Evolutionary conservation across 345 rosid species (phyloP), one percentile per base, ranked within the genome.

Genomic region (Linum usitatissimum): DNA sequence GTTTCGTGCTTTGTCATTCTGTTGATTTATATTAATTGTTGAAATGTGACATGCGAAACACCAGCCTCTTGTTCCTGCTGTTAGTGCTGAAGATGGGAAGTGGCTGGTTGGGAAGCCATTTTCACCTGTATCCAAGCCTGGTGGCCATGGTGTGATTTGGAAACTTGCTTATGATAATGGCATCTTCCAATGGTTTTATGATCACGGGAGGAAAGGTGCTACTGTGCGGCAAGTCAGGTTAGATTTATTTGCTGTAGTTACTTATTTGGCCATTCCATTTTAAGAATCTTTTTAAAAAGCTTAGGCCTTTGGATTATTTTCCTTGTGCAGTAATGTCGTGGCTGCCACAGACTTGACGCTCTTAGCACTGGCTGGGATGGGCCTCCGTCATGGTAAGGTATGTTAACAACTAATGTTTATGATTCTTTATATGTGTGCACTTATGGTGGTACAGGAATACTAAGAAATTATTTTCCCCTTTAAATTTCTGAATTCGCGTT

Each of bases 91-190:
- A 76, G 87, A 89, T 77, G 98, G 95, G 55, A 87, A 81, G 70
- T 89, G 98, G 95, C 61, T 87, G 77, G 78, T 84, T 40, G 76
- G 73, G 66, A 78, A 80, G 73, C 93, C 96, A 34, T 89, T 84
- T 23, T 74, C 76, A 55, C 95, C 95, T 53, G 84, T 92, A 66
- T 89, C 89, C 75, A 89, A 89, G 75, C 98, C 95, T 31, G 95
- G 95, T 74, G 98, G 98, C 74, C 96, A 89, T 83, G 98, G 91
- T 64, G 96, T 80, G 20, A 85, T 92, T 70, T 92, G 98, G 98
- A 92, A 92, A 79, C 85, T 92, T 70, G 98, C 98, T 59, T 70
- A 81, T 64, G 93, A 89, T 80, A 87, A 81, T 71, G 98, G 98
- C 23, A 66, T 92, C 68, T 92, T 87, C 71, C 65, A 80, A 61